A percentile compares a stretch with the other conserved stretches of the same genome.
These are phyloP conservation scores for Astragalus membranaceus DNA, from an alignment of 306 rosid genomes.

Conservation along the genomic window DNA sequence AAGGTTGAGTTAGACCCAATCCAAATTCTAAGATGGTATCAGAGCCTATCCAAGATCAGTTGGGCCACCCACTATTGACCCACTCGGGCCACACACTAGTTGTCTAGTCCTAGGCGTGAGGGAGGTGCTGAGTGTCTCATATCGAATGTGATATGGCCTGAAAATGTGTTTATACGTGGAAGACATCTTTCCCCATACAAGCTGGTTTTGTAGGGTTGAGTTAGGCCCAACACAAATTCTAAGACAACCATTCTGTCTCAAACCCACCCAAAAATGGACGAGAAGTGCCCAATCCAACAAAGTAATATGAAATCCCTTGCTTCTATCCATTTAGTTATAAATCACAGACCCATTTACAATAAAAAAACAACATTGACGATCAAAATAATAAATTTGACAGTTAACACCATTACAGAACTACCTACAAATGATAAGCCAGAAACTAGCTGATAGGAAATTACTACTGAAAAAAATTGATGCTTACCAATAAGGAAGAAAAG, in stretches of 20 bases:
- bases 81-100: no score
- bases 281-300: not conserved
- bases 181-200: no score
- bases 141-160: no score
- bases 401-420: not conserved
- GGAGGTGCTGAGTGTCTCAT: no score
- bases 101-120: no score
- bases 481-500: not conserved
- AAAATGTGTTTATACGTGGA: no score
- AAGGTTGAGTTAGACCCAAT: no score
- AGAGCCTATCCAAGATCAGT: no score
- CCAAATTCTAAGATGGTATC: no score
- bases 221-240: no score
- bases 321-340: not conserved
- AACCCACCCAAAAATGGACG: not conserved
- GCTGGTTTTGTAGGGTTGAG: no score
- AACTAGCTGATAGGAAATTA: not conserved
- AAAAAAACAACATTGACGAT: not conserved
- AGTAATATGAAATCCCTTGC: not conserved
- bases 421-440: not conserved
- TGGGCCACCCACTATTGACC: no score
- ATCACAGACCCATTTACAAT: not conserved
- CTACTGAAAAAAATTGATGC: not conserved
- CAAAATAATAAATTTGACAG: not conserved
- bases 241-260: not conserved